A percentile compares a stretch with the other conserved stretches of the same genome.
phyloP scores from a whole-genome alignment of 1,139 yeast genomes.

The Protomyces arabidopsidicola region DNA sequence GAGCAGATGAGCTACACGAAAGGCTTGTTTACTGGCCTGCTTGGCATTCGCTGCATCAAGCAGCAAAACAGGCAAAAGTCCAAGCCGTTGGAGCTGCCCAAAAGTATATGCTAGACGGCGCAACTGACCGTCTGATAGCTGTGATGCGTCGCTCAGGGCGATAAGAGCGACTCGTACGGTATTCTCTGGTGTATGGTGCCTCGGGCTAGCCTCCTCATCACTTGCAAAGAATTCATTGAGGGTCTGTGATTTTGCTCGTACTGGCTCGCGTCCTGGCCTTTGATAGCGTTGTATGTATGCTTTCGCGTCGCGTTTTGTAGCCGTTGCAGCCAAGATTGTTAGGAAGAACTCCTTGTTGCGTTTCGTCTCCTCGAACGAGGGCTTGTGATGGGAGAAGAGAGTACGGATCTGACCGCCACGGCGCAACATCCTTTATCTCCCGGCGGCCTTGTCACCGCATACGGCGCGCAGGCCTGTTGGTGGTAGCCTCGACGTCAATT shows the following conservation, averaged over 20 bases:
- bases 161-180: constrained; percentile 49
- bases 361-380: constrained; percentile 18
- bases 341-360: constrained; percentile 47
- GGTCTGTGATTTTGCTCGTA: neutral
- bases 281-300: constrained; percentile 51
- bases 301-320: constrained; percentile 62
- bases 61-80: constrained; percentile 46
- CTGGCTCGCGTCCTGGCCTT: constrained; percentile 35
- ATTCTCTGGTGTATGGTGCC: neutral
- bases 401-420: constrained; percentile 4
- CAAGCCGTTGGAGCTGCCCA: constrained; percentile 49
- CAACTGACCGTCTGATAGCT: constrained; percentile 42
- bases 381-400: constrained; percentile 24
- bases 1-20: constrained; percentile 19
- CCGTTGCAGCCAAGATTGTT: constrained; percentile 60
- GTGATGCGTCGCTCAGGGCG: constrained; percentile 45
- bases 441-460: neutral
- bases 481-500: too few species aligned
- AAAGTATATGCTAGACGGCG: constrained; percentile 50
- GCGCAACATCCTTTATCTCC: neutral
- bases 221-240: constrained; percentile 9
- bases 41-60: constrained; percentile 35
- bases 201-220: neutral
- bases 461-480: too few species aligned
- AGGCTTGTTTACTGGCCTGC: constrained; percentile 28